phyloP scores from a whole-genome alignment of 768 basidiomycete species.

The Kwoniella bestiolae region DNA sequence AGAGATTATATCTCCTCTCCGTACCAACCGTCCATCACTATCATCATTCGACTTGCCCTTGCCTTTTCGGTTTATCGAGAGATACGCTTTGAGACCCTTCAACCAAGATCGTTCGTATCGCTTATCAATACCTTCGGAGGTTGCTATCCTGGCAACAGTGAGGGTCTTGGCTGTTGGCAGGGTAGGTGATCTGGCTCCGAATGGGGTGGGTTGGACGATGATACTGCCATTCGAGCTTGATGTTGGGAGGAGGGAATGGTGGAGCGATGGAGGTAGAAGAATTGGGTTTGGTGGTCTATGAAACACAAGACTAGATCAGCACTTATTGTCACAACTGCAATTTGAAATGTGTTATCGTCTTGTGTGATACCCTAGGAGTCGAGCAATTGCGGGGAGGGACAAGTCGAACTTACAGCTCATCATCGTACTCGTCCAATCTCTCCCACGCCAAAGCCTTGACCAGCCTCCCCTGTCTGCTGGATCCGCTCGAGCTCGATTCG shows the following conservation, averaged over 20 bases:
- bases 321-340: too few relatives aligned
- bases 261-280: slow-evolving; percentile 43
- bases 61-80: slow-evolving; percentile 21
- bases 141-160: slow-evolving; percentile 49
- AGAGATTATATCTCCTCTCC: slow-evolving; percentile 51
- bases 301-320: too few relatives aligned
- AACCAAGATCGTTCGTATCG: slow-evolving; percentile 52
- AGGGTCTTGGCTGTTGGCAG: slow-evolving; percentile 51
- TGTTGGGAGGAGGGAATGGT: slow-evolving; percentile 37
- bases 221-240: slow-evolving; percentile 9
- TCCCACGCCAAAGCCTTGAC: slow-evolving; percentile 50
- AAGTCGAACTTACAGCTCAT: slow-evolving; percentile 43
- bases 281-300: slow-evolving; percentile 44
- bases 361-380: too few relatives aligned
- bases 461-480: slow-evolving; percentile 28
- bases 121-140: slow-evolving; percentile 49
- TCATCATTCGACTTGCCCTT: slow-evolving; percentile 18
- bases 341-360: too few relatives aligned
- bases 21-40: slow-evolving; percentile 24
- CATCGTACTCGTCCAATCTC: slow-evolving; percentile 32
- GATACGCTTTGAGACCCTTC: slow-evolving; percentile 33
- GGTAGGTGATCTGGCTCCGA: slow-evolving; percentile 47
- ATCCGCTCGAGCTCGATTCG: slow-evolving; percentile 8
- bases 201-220: slow-evolving; percentile 42
- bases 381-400: too few relatives aligned